phyloP scores from a whole-genome alignment of 176 grass and related monocot genomes.

The Paspalum vaginatum region DNA sequence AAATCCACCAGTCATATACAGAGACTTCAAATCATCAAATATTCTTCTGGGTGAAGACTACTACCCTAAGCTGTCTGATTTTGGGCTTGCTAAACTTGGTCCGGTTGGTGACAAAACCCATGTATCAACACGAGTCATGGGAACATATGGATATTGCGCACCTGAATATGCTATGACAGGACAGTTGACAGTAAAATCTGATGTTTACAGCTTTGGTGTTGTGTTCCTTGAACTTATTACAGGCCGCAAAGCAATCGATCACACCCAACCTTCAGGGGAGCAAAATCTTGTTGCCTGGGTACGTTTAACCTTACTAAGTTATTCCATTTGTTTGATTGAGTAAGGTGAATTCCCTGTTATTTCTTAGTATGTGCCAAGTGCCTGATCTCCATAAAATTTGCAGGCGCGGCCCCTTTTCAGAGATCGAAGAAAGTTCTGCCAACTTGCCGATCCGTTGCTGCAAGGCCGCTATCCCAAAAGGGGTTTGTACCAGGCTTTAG shows the following conservation, averaged over 20 bases:
- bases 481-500: conserved; percentile 92
- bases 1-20: conserved; percentile 92
- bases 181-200: conserved; percentile 93
- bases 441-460: conserved; percentile 82
- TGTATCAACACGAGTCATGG: conserved; percentile 97
- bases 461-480: conserved; percentile 74
- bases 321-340: conserved; percentile 15
- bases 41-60: conserved; percentile 89
- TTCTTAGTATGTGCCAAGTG: conserved; percentile 24
- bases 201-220: conserved; percentile 99
- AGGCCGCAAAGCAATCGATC: conserved; percentile 88
- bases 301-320: conserved; percentile 34
- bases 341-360: background rate
- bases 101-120: conserved; percentile 98
- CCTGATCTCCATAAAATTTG: conserved; percentile 47
- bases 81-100: conserved; percentile 99
- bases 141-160: conserved; percentile 98
- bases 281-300: conserved; percentile 97
- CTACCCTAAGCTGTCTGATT: conserved; percentile 90
- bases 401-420: conserved; percentile 93
- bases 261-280: conserved; percentile 64
- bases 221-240: conserved; percentile 98
- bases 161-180: conserved; percentile 99
- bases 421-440: conserved; percentile 87
- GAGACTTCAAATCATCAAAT: conserved; percentile 98